Conservation (phyloP, 2,329 filamentous ascomycete species). For the Rhynchosporium secalis region DNA sequence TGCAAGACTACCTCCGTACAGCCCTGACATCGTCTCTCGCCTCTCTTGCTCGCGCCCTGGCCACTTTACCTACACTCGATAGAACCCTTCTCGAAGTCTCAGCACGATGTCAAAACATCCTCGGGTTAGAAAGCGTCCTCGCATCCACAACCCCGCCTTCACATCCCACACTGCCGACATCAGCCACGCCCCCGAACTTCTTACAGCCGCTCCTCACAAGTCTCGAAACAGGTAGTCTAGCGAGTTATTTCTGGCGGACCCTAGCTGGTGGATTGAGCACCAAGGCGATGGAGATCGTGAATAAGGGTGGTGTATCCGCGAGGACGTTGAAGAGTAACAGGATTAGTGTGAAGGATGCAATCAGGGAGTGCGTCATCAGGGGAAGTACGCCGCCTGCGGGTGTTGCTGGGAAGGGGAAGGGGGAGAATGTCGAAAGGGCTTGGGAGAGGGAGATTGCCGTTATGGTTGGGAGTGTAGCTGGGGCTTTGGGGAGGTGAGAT, state of each 20-base stretch:
- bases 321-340: conserved; percentile 77
- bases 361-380: conserved; percentile 78
- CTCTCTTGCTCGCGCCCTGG: conserved; percentile 71
- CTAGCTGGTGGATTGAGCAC: conserved; percentile 75
- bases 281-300: conserved; percentile 81
- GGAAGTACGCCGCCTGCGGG: conserved; percentile 69
- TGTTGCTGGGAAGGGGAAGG: conserved; percentile 67
- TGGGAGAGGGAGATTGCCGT: conserved; percentile 95
- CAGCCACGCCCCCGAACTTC: conserved; percentile 48
- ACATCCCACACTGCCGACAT: conserved; percentile 62
- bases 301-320: conserved; percentile 78
- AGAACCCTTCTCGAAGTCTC: conserved; percentile 79
- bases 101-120: conserved; percentile 82
- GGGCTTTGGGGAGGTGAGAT: conserved; percentile 37
- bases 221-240: conserved; percentile 84
- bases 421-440: conserved; percentile 49
- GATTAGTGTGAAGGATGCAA: conserved; percentile 71
- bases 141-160: conserved; percentile 63
- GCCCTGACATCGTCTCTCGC: conserved; percentile 77
- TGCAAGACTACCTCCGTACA: conserved; percentile 81
- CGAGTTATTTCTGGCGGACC: conserved; percentile 91
- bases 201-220: conserved; percentile 70
- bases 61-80: conserved; percentile 79
- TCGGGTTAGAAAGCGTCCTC: conserved; percentile 81
- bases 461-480: conserved; percentile 83